Conservation (phyloP, 768 basidiomycete species). For the Panaeolus papilionaceus region DNA sequence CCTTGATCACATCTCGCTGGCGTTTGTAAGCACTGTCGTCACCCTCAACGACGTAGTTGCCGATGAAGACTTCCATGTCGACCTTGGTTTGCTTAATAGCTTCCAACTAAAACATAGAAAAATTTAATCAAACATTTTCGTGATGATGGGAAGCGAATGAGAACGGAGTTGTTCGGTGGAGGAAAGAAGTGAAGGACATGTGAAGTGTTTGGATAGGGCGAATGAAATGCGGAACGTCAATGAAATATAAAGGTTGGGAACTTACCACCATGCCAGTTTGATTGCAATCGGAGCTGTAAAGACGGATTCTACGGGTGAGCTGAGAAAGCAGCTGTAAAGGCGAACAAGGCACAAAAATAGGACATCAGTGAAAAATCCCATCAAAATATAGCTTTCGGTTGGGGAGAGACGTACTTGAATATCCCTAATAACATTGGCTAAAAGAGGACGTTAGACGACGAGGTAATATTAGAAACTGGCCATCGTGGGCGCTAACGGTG, state of each 20-base stretch:
- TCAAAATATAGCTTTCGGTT: background rate
- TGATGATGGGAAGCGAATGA: constrained; percentile 9
- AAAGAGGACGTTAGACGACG: constrained; percentile 10
- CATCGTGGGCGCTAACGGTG: constrained; percentile 3
- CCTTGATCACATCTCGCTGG: constrained; percentile 69
- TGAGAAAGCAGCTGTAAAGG: constrained; percentile 75
- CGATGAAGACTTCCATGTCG: constrained; percentile 80
- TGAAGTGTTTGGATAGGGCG: background rate
- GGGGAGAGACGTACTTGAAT: constrained; percentile 56
- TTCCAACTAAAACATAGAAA: constrained; percentile 57
- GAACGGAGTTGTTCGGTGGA: background rate
- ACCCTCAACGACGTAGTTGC: constrained; percentile 68
- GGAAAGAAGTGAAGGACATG: background rate
- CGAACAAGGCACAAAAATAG: background rate
- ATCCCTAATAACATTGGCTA: constrained; percentile 70
- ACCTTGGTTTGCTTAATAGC: constrained; percentile 91
- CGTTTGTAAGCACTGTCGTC: constrained; percentile 68
- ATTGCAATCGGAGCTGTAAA: constrained; percentile 91
- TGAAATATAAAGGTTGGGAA: constrained; percentile 19
- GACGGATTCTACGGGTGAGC: constrained; percentile 76
- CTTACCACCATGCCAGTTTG: constrained; percentile 76
- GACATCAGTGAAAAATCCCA: constrained; percentile 10
- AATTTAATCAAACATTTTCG: background rate
- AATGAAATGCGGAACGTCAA: background rate
- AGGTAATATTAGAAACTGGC: constrained; percentile 6